These are phyloP conservation scores for Violaceomyces palustris DNA, from an alignment of 1,284 basidiomycete genomes.

Conservation along the genomic window DNA sequence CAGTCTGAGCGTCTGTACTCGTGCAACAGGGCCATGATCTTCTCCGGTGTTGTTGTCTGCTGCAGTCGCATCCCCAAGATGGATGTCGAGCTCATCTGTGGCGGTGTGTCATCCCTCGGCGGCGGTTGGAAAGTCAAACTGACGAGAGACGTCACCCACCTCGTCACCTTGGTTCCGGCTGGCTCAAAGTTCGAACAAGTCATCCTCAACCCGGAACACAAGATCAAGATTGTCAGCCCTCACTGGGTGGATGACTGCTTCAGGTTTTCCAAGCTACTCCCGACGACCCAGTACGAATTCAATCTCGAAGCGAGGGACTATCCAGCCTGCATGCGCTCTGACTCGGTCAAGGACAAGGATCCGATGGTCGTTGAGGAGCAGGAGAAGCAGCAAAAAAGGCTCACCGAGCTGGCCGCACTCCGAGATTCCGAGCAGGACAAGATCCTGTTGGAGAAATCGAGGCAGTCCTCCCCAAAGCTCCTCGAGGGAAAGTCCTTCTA, in stretches of 20 bases:
- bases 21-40: slow-evolving; percentile 68
- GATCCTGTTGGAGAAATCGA: slow-evolving; percentile 2
- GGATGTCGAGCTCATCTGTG: slow-evolving; percentile 69
- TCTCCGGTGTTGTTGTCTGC: slow-evolving; percentile 70
- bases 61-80: slow-evolving; percentile 58
- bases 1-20: slow-evolving; percentile 62
- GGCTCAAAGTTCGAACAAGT: slow-evolving; percentile 18
- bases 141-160: slow-evolving; percentile 77
- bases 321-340: no score
- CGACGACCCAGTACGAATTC: no score
- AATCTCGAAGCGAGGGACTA: no score
- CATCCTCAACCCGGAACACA: slow-evolving; percentile 59
- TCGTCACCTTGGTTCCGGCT: slow-evolving; percentile 59
- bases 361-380: no score
- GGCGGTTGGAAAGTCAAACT: slow-evolving; percentile 72
- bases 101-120: slow-evolving; percentile 69
- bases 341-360: no score
- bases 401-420: no score
- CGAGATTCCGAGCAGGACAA: neutral
- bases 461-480: slow-evolving; percentile 2
- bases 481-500: slow-evolving; percentile 24
- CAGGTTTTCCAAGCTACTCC: slow-evolving; percentile 60
- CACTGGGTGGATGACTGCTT: slow-evolving; percentile 80
- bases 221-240: slow-evolving; percentile 66
- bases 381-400: no score